Conservation (phyloP, 305 asterid species). For the Solanum chacoense region DNA sequence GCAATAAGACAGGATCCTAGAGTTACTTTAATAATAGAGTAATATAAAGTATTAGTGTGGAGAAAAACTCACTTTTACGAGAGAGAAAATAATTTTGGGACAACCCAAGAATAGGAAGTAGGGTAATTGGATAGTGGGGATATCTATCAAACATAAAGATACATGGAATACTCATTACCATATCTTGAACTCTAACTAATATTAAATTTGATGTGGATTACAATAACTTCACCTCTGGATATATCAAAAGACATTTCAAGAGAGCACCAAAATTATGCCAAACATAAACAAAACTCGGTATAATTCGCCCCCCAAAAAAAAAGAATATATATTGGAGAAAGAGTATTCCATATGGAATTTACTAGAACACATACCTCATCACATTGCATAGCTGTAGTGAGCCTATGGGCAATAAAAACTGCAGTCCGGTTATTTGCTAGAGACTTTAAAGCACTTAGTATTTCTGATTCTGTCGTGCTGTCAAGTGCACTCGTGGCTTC, state of each 20-base stretch:
- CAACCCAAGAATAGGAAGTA: neutral
- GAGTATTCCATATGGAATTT: neutral
- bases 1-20: neutral
- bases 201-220: neutral
- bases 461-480: constrained; percentile 95
- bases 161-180: neutral
- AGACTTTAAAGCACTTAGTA: constrained; percentile 69
- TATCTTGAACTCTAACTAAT: neutral
- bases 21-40: neutral
- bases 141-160: neutral
- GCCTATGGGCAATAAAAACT: constrained; percentile 88
- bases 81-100: neutral
- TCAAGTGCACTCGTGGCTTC: constrained; percentile 99
- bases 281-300: neutral
- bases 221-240: neutral
- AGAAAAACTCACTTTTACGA: neutral
- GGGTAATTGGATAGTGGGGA: neutral
- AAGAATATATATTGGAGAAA: neutral
- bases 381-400: constrained; percentile 99
- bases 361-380: constrained; percentile 55
- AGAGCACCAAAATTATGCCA: neutral
- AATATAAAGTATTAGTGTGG: neutral
- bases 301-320: neutral
- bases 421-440: constrained; percentile 71
- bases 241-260: neutral